Evolutionary conservation across 2,329 filamentous ascomycete species (phyloP).

Genomic region (Microcera coccophila): DNA sequence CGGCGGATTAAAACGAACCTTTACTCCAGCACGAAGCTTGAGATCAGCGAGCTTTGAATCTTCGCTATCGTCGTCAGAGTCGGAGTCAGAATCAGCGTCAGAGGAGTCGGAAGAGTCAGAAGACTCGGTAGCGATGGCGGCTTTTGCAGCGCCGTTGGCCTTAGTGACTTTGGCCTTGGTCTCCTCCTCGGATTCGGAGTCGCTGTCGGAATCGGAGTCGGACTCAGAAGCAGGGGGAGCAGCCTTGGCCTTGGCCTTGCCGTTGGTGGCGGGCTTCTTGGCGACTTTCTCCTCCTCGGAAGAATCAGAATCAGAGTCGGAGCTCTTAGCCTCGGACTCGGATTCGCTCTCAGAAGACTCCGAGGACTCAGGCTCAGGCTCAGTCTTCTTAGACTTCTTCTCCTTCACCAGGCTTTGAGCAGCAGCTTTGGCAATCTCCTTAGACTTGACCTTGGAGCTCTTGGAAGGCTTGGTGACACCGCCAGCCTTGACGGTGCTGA

Average conservation of each 20-base stretch:
- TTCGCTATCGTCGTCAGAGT: slow-evolving; percentile 38
- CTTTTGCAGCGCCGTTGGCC: slow-evolving; percentile 27
- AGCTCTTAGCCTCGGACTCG: slow-evolving; percentile 9
- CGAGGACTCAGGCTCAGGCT: slow-evolving; percentile 40
- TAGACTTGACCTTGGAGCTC: slow-evolving; percentile 62
- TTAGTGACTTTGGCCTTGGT: slow-evolving; percentile 20
- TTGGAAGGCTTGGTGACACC: slow-evolving; percentile 65
- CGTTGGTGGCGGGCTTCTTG: slow-evolving; percentile 34
- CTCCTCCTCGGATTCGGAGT: slow-evolving; percentile 32
- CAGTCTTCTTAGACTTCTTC: slow-evolving; percentile 48
- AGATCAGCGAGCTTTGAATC: slow-evolving; percentile 32
- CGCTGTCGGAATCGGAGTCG: slow-evolving; percentile 28
- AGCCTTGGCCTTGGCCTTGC: slow-evolving; percentile 28
- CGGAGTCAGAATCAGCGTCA: slow-evolving; percentile 35
- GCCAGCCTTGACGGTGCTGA: slow-evolving; percentile 61
- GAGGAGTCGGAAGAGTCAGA: slow-evolving; percentile 29
- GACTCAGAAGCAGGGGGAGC: slow-evolving; percentile 26
- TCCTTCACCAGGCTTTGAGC: slow-evolving; percentile 47
- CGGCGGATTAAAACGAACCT: slow-evolving; percentile 24
- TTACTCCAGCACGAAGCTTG: slow-evolving; percentile 31
- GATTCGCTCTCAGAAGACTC: slow-evolving; percentile 29
- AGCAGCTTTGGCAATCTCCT: slow-evolving; percentile 61
- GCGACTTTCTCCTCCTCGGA: slow-evolving; percentile 38
- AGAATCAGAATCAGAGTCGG: slow-evolving; percentile 39
- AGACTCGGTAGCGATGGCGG: slow-evolving; percentile 25